Conservation (phyloP, 202 grass and related monocot genomes). For the Saccharum hybrid region DNA sequence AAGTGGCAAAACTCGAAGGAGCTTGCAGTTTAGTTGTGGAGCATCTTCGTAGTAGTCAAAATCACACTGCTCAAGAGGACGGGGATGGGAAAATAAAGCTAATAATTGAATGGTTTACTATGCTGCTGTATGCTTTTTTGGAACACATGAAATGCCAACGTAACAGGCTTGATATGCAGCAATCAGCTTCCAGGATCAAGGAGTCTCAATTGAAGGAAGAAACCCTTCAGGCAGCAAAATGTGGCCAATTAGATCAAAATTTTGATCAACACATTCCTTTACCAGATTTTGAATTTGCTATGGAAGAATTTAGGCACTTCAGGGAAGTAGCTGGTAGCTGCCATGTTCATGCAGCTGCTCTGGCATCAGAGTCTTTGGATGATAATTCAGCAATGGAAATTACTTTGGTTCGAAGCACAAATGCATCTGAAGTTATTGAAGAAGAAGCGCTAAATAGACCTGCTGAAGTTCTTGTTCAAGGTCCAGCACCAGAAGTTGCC, state of each 20-base stretch:
- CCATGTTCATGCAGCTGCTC: slow-evolving; percentile 40
- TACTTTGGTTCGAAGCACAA: slow-evolving; percentile 34
- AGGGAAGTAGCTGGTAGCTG: slow-evolving; percentile 30
- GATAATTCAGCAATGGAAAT: slow-evolving; percentile 45
- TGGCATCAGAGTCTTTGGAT: slow-evolving; percentile 13
- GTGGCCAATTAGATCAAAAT: slow-evolving; percentile 61
- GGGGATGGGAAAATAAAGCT: slow-evolving; percentile 51
- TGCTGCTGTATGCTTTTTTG: slow-evolving; percentile 58
- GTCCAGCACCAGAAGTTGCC: slow-evolving; percentile 33
- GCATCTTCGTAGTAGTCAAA: slow-evolving; percentile 46
- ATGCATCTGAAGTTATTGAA: slow-evolving; percentile 49
- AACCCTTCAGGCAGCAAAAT: slow-evolving; percentile 63
- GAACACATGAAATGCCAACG: slow-evolving; percentile 61
- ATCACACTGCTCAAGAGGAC: slow-evolving; percentile 37
- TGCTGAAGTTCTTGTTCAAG: slow-evolving; percentile 48
- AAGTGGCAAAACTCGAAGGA: slow-evolving; percentile 49
- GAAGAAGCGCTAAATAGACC: slow-evolving; percentile 27
- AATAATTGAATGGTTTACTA: slow-evolving; percentile 59
- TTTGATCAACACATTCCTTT: slow-evolving; percentile 70
- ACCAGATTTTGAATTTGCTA: slow-evolving; percentile 64
- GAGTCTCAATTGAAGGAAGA: slow-evolving; percentile 72
- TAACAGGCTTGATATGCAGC: slow-evolving; percentile 64
- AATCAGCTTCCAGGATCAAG: slow-evolving; percentile 55
- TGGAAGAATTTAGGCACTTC: slow-evolving; percentile 69
- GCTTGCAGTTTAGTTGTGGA: slow-evolving; percentile 56